phyloP scores from a whole-genome alignment of 2,329 filamentous ascomycete species.

The Fusarium equiseti region DNA sequence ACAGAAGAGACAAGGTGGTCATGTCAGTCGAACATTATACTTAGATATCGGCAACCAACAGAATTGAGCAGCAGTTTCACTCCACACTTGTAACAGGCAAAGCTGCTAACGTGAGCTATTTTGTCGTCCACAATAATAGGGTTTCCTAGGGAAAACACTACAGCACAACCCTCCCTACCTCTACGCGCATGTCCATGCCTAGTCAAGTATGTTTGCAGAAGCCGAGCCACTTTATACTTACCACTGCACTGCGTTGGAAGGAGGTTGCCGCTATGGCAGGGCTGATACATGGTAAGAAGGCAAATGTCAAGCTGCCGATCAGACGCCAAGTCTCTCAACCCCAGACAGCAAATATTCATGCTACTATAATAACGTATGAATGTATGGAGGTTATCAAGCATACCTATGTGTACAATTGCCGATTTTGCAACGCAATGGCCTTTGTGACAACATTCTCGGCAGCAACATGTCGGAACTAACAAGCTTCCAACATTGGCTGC shows the following conservation, averaged over 20 bases:
- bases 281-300: constrained; percentile 28
- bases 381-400: constrained; percentile 9
- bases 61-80: constrained; percentile 34
- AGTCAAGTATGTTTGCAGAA: not conserved
- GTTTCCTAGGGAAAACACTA: not conserved
- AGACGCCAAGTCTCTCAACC: not conserved
- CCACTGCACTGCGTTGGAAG: constrained; percentile 16
- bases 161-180: not conserved
- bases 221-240: constrained; percentile 1
- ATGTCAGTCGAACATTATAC: constrained; percentile 26
- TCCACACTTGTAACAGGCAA: constrained; percentile 41
- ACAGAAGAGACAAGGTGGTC: constrained; percentile 28
- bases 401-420: not conserved
- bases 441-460: constrained; percentile 10
- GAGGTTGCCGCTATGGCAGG: constrained; percentile 23
- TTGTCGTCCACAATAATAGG: constrained; percentile 29
- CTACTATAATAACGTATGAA: not conserved
- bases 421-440: constrained; percentile 11
- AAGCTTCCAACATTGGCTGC: not conserved
- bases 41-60: constrained; percentile 36
- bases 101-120: constrained; percentile 35
- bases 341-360: not conserved
- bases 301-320: constrained; percentile 3
- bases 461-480: constrained; percentile 12
- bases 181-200: constrained; percentile 8